A percentile compares a stretch with the other conserved stretches of the same genome.
Evolutionary conservation across 2,329 filamentous ascomycete genomes (phyloP).

Genomic region (Aspergillus eucalypticola): DNA sequence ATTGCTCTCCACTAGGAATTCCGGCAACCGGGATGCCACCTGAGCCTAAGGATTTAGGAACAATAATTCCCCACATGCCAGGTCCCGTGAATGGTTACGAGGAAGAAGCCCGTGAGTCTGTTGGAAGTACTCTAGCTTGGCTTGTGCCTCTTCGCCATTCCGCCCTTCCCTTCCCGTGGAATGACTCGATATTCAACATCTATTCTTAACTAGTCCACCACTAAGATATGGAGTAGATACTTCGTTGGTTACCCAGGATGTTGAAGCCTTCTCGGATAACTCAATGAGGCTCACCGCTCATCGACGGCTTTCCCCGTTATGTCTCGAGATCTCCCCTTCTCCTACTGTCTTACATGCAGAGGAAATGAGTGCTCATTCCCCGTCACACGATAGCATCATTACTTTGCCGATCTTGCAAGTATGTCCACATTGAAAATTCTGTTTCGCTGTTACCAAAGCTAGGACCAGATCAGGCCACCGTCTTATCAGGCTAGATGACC

Average conservation of each 20-base stretch:
- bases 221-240: no score
- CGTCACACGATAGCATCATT: no score
- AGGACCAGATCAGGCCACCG: no score
- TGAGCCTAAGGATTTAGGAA: slow-evolving; percentile 13
- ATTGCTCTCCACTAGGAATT: slow-evolving; percentile 5
- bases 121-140: neutral
- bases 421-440: no score
- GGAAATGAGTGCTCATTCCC: no score
- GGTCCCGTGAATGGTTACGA: slow-evolving; percentile 3
- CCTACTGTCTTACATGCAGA: no score
- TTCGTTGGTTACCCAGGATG: no score
- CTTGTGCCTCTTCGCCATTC: neutral
- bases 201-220: neutral
- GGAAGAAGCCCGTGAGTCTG: neutral
- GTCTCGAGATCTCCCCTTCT: neutral
- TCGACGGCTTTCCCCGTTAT: neutral
- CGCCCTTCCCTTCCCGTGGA: neutral
- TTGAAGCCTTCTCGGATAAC: neutral
- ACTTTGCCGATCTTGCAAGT: no score
- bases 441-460: no score
- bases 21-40: slow-evolving; percentile 20
- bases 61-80: slow-evolving; percentile 15
- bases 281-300: neutral
- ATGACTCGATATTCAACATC: neutral
- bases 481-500: no score